These are phyloP conservation scores for Geoglossum cookeanum DNA, from an alignment of 2,329 filamentous ascomycete genomes.

Conservation along the genomic window DNA sequence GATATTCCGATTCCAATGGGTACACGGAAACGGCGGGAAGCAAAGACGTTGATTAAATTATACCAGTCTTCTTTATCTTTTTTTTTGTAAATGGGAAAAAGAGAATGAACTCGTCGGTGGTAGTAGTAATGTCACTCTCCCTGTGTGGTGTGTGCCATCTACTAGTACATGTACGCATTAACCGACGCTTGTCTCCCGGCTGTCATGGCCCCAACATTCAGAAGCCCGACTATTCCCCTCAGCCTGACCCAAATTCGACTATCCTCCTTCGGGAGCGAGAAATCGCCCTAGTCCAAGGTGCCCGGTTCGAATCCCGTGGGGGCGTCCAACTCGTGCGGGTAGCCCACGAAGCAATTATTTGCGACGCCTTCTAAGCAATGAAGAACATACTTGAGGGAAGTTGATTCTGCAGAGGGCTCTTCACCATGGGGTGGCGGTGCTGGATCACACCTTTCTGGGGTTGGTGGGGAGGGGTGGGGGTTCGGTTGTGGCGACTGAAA, in stretches of 20 bases:
- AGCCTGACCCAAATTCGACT: conserved; percentile 26
- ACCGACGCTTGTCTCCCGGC: conserved; percentile 18
- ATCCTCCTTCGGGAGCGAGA: conserved; percentile 18
- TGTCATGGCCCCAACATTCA: conserved; percentile 42
- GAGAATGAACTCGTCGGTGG: too few species aligned
- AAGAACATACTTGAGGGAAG: conserved; percentile 52
- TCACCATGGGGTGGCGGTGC: conserved; percentile 49
- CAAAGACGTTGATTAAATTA: too few species aligned
- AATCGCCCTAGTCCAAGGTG: conserved; percentile 25
- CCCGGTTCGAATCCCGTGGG: conserved; percentile 52
- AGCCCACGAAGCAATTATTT: conserved; percentile 40
- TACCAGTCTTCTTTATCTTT: too few species aligned
- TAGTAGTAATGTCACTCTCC: too few species aligned
- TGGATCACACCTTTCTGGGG: conserved; percentile 42
- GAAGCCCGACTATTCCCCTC: conserved; percentile 31
- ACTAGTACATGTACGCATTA: not conserved
- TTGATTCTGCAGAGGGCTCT: conserved; percentile 54
- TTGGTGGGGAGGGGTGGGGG: conserved; percentile 22
- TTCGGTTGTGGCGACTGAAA: conserved; percentile 35
- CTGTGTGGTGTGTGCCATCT: too few species aligned
- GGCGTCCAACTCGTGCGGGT: conserved; percentile 44
- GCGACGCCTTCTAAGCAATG: conserved; percentile 43
- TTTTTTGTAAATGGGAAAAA: too few species aligned
- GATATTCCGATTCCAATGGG: too few species aligned
- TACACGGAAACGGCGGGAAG: too few species aligned